Conservation (phyloP, 2,329 filamentous ascomycete species). For the Phoma sp. region DNA sequence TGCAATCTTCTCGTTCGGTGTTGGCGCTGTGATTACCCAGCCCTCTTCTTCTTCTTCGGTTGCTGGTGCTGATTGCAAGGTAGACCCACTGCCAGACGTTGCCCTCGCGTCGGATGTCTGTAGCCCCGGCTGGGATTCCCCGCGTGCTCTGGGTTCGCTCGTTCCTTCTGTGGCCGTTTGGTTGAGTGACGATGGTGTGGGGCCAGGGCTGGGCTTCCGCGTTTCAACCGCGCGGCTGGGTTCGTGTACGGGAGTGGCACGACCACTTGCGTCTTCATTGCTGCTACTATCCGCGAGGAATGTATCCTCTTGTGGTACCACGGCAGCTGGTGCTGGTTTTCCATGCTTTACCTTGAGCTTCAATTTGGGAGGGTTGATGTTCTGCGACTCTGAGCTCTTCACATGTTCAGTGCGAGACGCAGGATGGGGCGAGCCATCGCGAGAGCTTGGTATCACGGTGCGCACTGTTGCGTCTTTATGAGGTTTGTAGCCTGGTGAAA, state of each 20-base stretch:
- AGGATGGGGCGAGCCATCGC: conserved; percentile 28
- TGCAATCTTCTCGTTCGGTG: conserved; percentile 30
- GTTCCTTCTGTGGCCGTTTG: conserved; percentile 27
- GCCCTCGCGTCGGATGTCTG: conserved; percentile 32
- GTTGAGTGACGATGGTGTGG: conserved; percentile 34
- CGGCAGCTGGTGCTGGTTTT: conserved; percentile 27
- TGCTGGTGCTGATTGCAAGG: conserved; percentile 43
- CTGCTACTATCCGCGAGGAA: conserved; percentile 62
- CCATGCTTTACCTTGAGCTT: conserved; percentile 52
- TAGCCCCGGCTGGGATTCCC: conserved; percentile 35
- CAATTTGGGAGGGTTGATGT: conserved; percentile 44
- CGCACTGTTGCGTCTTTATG: conserved; percentile 75
- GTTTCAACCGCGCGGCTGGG: conserved; percentile 38
- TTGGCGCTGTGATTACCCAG: conserved; percentile 46
- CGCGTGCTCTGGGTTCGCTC: conserved; percentile 32
- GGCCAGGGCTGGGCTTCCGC: conserved; percentile 40
- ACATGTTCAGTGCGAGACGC: conserved; percentile 39
- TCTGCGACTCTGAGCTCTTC: conserved; percentile 30
- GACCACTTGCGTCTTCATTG: conserved; percentile 55
- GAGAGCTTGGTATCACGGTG: conserved; percentile 62
- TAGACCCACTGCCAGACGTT: conserved; percentile 22
- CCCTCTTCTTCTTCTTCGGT: conserved; percentile 50
- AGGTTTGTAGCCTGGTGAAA: conserved; percentile 79
- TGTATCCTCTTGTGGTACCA: conserved; percentile 51
- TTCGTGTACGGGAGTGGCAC: conserved; percentile 38